phyloP scores from a whole-genome alignment of 495 filamentous ascomycete genomes.

The Podospora bellae-mahoneyi region DNA sequence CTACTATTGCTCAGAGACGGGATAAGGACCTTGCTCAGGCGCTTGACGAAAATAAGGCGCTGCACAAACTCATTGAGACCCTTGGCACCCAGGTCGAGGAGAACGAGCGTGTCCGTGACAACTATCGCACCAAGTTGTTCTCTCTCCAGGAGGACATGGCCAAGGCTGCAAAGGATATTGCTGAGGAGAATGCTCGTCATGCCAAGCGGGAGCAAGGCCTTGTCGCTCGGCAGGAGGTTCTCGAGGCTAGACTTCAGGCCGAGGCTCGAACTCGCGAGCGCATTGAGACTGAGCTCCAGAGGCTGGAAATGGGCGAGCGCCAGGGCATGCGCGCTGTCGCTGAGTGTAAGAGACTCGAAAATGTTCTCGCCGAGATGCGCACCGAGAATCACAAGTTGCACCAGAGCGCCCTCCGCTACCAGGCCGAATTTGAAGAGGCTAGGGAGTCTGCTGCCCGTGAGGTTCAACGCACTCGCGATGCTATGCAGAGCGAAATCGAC shows the following conservation, averaged over 20 bases:
- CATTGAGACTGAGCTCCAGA: constrained; percentile 73
- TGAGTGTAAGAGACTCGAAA: constrained; percentile 62
- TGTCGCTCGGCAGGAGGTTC: constrained; percentile 69
- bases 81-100: constrained; percentile 78
- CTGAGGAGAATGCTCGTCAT: constrained; percentile 73
- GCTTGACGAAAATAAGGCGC: constrained; percentile 46
- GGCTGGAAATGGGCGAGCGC: constrained; percentile 70
- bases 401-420: constrained; percentile 62
- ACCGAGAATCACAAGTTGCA: constrained; percentile 66
- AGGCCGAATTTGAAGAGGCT: constrained; percentile 80
- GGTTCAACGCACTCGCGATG: constrained; percentile 68
- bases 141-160: constrained; percentile 82
- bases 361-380: constrained; percentile 59
- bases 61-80: constrained; percentile 63
- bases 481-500: constrained; percentile 78
- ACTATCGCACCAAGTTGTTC: constrained; percentile 75
- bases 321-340: constrained; percentile 58
- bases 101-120: constrained; percentile 71
- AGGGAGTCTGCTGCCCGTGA: constrained; percentile 72
- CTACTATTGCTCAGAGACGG: constrained; percentile 40
- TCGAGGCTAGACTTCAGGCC: constrained; percentile 71
- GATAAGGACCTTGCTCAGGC: constrained; percentile 41
- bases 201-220: constrained; percentile 70
- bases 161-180: constrained; percentile 67
- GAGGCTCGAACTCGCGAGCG: constrained; percentile 74